Evolutionary conservation across 352 stramenopile species (phyloP), one percentile per base, ranked within the genome.

Genomic region (Pythium diclinum): DNA sequence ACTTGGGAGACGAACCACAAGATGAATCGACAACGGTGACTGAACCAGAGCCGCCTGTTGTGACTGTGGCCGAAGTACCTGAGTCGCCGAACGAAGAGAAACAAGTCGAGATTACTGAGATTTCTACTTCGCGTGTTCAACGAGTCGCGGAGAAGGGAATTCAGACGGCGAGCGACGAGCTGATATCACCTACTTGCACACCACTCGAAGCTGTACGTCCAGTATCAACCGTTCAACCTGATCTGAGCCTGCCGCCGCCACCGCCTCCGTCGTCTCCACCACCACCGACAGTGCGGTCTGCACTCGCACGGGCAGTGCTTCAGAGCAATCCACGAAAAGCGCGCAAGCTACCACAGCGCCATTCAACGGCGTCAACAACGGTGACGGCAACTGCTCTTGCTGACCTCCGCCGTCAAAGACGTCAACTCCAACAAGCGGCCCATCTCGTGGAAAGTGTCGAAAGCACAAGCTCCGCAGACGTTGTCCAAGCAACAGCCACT

Each of bases 141-240:
- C 25, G 46, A 6, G 59, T 75, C 8, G 68, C 63, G 9, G 68
- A 75, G 19, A 75, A 75, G 21, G 53, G 47, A 1, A 53, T 75
- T n/a, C 68, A 75, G 36, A 75, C 68, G 8, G 44, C 51, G 10
- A 75, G 63, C 33, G n/a, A 38, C 33, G 28, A 44, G 30, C 28
- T 8, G 17, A 14, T 21, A 11, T 10, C 46, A 48, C 44, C 46
- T 46, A 32, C 54, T 11, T 34, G 19, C 1, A 34, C 54, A 49
- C 30, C 52, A 30, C 17, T 23, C 14, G n/a, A 34, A 32, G 3
- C 19, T 16, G 1, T 32, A 17, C 30, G 4, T 44, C 52, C 52
- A 30, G 3, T 17, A 16, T 23, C 32, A 56, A 34, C 11, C 6
- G 9, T 10, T 46, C 17, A 7, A 17, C 6, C 16, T 8, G 52